Evolutionary conservation across 2,329 filamentous ascomycete genomes (phyloP).

Genomic region (Cadophora sp.): DNA sequence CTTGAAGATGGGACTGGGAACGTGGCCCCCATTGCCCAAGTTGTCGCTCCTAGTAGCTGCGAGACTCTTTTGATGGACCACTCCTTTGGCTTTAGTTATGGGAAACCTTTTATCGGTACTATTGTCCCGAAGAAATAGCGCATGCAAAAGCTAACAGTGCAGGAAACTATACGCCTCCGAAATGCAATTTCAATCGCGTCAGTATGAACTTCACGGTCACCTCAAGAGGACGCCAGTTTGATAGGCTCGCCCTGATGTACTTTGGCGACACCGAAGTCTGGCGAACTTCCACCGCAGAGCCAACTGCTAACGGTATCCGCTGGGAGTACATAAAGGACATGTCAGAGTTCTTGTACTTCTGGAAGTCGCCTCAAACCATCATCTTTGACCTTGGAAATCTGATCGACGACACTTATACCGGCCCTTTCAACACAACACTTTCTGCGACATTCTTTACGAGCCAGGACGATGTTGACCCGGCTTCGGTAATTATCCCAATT

Average conservation of each 20-base stretch:
- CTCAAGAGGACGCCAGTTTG: slow-evolving; percentile 75
- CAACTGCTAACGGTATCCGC: slow-evolving; percentile 70
- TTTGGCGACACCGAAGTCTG: slow-evolving; percentile 82
- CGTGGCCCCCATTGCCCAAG: slow-evolving; percentile 35
- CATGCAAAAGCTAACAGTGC: slow-evolving; percentile 7
- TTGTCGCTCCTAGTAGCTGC: slow-evolving; percentile 48
- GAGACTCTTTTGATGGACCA: slow-evolving; percentile 70
- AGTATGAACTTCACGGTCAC: slow-evolving; percentile 78
- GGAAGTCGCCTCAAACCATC: slow-evolving; percentile 72
- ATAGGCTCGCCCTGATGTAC: slow-evolving; percentile 78
- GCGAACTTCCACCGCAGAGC: slow-evolving; percentile 83
- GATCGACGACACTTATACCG: slow-evolving; percentile 74
- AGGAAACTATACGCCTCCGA: slow-evolving; percentile 71
- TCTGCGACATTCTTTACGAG: slow-evolving; percentile 74
- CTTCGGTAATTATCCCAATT: slow-evolving; percentile 72
- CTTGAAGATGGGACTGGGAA: slow-evolving; percentile 38
- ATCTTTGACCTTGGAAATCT: slow-evolving; percentile 84
- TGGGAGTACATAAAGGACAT: slow-evolving; percentile 84
- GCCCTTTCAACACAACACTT: slow-evolving; percentile 74
- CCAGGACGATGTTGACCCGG: slow-evolving; percentile 52
- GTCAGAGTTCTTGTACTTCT: slow-evolving; percentile 72
- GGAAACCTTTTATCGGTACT: slow-evolving; percentile 72
- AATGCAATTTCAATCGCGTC: slow-evolving; percentile 75
- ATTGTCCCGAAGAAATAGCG: not conserved
- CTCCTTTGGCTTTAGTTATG: slow-evolving; percentile 75